phyloP scores from a whole-genome alignment of 768 basidiomycete species.

The Pulveroboletus sp. region DNA sequence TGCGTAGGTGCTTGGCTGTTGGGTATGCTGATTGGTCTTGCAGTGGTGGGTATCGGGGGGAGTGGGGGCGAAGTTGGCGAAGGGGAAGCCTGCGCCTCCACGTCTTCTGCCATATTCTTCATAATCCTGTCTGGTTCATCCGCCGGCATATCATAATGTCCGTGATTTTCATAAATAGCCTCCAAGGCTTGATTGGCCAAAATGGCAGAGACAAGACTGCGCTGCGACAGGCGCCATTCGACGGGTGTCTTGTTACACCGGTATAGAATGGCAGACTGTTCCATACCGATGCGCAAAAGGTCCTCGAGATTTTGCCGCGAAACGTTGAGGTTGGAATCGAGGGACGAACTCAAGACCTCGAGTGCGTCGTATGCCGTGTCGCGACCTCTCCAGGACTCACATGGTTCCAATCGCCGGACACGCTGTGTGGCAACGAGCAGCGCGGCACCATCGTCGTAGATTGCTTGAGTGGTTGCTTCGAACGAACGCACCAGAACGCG shows the following conservation, averaged over 20 bases:
- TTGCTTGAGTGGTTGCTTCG: constrained; percentile 45
- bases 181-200: constrained; percentile 20
- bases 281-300: constrained; percentile 35
- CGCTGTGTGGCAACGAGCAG: constrained; percentile 41
- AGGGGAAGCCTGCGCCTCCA: background rate
- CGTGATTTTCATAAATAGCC: constrained; percentile 12
- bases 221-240: constrained; percentile 45
- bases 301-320: constrained; percentile 38
- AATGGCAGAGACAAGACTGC: constrained; percentile 32
- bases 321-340: constrained; percentile 34
- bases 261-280: constrained; percentile 39
- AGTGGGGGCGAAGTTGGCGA: constrained; percentile 2
- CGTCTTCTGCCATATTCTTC: constrained; percentile 11
- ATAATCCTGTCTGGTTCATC: constrained; percentile 11
- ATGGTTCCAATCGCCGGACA: constrained; percentile 24
- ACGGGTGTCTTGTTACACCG: constrained; percentile 38
- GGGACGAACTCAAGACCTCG: constrained; percentile 27
- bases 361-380: constrained; percentile 27
- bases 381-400: constrained; percentile 22
- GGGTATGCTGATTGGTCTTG: constrained; percentile 3
- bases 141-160: constrained; percentile 3
- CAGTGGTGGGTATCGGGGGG: constrained; percentile 13
- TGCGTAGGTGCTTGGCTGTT: background rate
- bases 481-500: constrained; percentile 44
- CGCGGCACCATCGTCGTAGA: constrained; percentile 46